Percentiles rank a stretch among this genome's conserved stretches.
These are phyloP conservation scores for Ceratorhiza oryzae-sativae DNA, from an alignment of 1,284 basidiomycete species.

Conservation along the genomic window DNA sequence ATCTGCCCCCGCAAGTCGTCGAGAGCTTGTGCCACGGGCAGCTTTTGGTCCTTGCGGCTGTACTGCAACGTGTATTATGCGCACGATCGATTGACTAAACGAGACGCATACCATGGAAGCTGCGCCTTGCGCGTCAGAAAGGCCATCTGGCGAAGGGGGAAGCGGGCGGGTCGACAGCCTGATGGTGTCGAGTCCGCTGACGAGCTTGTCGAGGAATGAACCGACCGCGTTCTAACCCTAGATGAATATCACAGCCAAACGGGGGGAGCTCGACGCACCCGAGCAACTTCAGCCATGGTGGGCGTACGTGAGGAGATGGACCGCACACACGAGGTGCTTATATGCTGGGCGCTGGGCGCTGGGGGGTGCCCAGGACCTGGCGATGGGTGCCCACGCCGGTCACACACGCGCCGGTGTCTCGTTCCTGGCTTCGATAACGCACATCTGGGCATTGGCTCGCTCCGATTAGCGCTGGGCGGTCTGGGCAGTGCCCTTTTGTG, in stretches of 20 bases:
- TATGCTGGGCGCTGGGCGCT: background rate
- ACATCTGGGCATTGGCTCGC: background rate
- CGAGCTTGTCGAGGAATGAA: slow-evolving; percentile 15
- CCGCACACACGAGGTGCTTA: background rate
- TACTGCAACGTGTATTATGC: slow-evolving; percentile 2
- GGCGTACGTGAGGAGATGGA: background rate
- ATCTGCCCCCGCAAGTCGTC: slow-evolving; percentile 41
- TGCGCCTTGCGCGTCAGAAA: slow-evolving; percentile 42
- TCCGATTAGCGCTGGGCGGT: background rate
- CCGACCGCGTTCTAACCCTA: background rate
- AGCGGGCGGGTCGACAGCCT: slow-evolving; percentile 37
- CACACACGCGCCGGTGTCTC: background rate
- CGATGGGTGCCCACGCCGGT: background rate
- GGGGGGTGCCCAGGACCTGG: background rate
- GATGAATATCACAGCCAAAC: background rate
- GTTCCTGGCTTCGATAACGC: background rate
- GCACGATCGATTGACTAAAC: too few relatives aligned
- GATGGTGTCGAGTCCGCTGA: slow-evolving; percentile 19
- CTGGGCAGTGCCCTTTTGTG: background rate
- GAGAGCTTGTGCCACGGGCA: slow-evolving; percentile 17
- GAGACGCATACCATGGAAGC: slow-evolving; percentile 27
- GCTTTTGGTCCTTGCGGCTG: slow-evolving; percentile 32
- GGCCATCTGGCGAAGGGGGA: slow-evolving; percentile 43
- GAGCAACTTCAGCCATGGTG: slow-evolving; percentile 1
- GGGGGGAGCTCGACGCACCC: background rate